Evolutionary conservation across 306 rosid genomes (phyloP).

Genomic region (Vicia faba): DNA sequence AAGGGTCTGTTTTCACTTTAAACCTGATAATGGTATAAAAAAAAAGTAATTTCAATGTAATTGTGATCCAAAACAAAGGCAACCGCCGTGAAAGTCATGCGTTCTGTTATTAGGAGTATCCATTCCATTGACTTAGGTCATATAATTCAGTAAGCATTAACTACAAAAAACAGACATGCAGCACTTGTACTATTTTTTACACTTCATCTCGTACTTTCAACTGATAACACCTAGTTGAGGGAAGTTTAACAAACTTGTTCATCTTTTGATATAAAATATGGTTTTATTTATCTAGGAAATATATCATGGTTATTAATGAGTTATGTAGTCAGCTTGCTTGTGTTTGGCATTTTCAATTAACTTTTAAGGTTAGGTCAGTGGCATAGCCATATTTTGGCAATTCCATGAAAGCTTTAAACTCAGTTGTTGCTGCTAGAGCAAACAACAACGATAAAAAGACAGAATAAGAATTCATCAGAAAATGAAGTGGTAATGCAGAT

Average conservation of each 20-base stretch:
- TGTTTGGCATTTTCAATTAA: background rate
- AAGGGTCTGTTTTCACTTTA: no score
- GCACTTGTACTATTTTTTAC: background rate
- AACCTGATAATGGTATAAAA: no score
- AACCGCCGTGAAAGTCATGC: no score
- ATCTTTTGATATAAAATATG: background rate
- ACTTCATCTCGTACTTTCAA: background rate
- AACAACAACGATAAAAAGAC: background rate
- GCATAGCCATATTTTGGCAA: background rate
- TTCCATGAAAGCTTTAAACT: background rate
- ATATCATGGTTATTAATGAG: background rate
- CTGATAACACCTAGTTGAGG: background rate
- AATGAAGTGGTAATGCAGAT: background rate
- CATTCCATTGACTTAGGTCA: conserved; percentile 1
- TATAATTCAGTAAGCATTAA: background rate
- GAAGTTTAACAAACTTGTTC: background rate
- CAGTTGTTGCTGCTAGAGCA: background rate
- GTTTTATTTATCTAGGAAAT: background rate
- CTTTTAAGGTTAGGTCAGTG: background rate
- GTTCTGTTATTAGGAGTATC: background rate
- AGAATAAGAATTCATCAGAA: background rate
- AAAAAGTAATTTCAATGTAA: background rate
- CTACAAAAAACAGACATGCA: background rate
- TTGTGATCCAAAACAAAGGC: background rate
- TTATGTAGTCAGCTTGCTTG: background rate